These are phyloP conservation scores for Beauveria pseudobassiana DNA, from an alignment of 2,329 filamentous ascomycete genomes.

Conservation along the genomic window DNA sequence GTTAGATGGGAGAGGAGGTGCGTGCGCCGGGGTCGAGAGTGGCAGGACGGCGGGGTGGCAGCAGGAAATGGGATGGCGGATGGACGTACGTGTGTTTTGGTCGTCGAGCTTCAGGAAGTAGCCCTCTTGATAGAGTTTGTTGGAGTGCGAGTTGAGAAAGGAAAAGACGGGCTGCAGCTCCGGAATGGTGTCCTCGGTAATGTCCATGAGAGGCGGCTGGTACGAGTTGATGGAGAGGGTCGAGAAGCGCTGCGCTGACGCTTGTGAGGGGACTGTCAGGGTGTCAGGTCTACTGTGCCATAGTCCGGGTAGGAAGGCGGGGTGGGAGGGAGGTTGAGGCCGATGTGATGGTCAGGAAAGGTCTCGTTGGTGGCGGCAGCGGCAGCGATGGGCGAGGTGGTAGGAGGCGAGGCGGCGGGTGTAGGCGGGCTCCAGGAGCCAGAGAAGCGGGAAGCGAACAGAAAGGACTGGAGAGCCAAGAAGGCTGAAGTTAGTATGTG, in stretches of 20 bases:
- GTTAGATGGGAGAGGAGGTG: slow-evolving; percentile 4
- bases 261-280: slow-evolving; percentile 32
- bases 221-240: slow-evolving; percentile 84
- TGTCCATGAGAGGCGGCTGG: slow-evolving; percentile 78
- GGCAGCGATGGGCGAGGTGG: slow-evolving; percentile 29
- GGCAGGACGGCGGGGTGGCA: background rate
- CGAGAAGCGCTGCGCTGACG: slow-evolving; percentile 50
- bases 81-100: slow-evolving; percentile 73
- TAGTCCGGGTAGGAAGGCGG: slow-evolving; percentile 28
- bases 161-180: slow-evolving; percentile 93
- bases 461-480: slow-evolving; percentile 58
- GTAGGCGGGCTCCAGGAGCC: slow-evolving; percentile 36
- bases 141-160: slow-evolving; percentile 87
- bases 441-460: slow-evolving; percentile 77
- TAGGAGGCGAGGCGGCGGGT: slow-evolving; percentile 37
- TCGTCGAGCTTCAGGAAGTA: slow-evolving; percentile 97
- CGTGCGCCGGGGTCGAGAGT: background rate
- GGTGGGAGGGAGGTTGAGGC: slow-evolving; percentile 30
- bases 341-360: slow-evolving; percentile 30
- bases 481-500: background rate
- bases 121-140: slow-evolving; percentile 95
- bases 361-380: slow-evolving; percentile 30
- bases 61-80: background rate
- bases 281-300: slow-evolving; percentile 28
- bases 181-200: slow-evolving; percentile 76